Evolutionary conservation across 2,329 filamentous ascomycete species (phyloP), one percentile per base, ranked within the genome.

Genomic region (Dendryphion nanum): DNA sequence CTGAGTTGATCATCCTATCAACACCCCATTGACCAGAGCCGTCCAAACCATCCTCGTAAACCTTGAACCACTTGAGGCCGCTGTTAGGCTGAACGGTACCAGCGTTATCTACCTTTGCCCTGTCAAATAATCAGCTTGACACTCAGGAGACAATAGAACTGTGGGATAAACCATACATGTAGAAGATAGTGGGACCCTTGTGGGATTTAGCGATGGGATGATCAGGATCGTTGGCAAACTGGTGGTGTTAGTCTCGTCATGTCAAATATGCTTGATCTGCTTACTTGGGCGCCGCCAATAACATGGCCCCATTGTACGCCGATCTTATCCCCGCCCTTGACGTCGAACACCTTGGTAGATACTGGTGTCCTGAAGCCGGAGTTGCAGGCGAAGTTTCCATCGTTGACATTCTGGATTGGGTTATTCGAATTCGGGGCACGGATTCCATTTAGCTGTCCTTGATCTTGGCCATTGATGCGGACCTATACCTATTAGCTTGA

Each of bases 241-340:
- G 23, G 23, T 8, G n/a, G n/a, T 10, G 10, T 26, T n/a, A 26
- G n/a, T 26, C 23, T n/a, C 10, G 3, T 26, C 23, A 8, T 26
- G 23, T 26, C 23, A 8, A 26, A 26, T 33, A 31, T 26, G 23
- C 10, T 8, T 26, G 47, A 65, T 69, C 55, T 79, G n/a, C 10
- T 26, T 26, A 26, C 23, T n/a, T 26, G 74, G 6, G 70, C 65
- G 33, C 76, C 76, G 37, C 76, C 76, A 38, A 79, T 71, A 35
- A 78, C 65, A 50, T 79, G 76, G 29, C 74, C 73, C 67, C 72
- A 79, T 56, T 66, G 72, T 2, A 74, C 67, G 6, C 75, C 76
- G 31, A 79, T 61, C 47, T 69, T 66, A 53, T 77, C 76, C 10
- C 76, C 76, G 2, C 72, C 66, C 13, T 71, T 68, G 35, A 78